Percentiles rank a stretch among this genome's conserved stretches.
Conservation (phyloP, 139 green algal genomes). For the Mesotaenium endlicherianum region DNA sequence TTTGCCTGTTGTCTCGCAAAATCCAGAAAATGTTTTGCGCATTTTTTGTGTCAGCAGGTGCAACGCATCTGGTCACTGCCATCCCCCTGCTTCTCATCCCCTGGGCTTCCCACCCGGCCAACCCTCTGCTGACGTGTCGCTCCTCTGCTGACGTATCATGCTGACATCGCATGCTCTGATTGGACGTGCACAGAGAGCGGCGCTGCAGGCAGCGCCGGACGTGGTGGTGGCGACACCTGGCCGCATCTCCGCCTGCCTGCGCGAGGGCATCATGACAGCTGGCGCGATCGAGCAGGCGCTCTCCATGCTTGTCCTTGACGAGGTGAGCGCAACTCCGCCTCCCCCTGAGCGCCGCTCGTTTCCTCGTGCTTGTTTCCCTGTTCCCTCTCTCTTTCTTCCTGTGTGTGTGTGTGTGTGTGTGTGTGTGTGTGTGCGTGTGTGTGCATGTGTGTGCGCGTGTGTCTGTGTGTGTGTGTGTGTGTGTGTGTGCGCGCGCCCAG, state of each 20-base stretch:
- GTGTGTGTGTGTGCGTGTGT: neutral
- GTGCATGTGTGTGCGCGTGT: conserved; percentile 1
- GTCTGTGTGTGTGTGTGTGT: too few relatives aligned
- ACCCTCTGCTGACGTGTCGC: too few relatives aligned
- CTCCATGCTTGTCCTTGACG: conserved; percentile 84
- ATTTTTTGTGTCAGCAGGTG: too few relatives aligned
- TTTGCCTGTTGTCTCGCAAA: too few relatives aligned
- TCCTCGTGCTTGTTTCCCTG: neutral
- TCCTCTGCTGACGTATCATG: neutral
- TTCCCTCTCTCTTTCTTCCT: neutral
- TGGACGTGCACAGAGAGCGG: conserved; percentile 19
- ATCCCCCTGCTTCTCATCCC: too few relatives aligned
- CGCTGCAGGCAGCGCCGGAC: conserved; percentile 60
- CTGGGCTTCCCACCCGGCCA: neutral
- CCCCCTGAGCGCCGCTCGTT: neutral
- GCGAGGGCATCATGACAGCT: conserved; percentile 57
- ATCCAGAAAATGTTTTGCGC: too few relatives aligned
- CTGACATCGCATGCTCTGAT: neutral
- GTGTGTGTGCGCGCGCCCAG: too few relatives aligned
- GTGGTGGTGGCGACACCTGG: conserved; percentile 82
- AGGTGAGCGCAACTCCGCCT: conserved; percentile 49
- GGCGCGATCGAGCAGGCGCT: conserved; percentile 40
- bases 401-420: neutral
- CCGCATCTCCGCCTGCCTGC: conserved; percentile 60
- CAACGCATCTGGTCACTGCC: too few relatives aligned